Base-by-base conservation (phyloP, 176 grass and related monocot species). In the Zizania latifolia region DNA sequence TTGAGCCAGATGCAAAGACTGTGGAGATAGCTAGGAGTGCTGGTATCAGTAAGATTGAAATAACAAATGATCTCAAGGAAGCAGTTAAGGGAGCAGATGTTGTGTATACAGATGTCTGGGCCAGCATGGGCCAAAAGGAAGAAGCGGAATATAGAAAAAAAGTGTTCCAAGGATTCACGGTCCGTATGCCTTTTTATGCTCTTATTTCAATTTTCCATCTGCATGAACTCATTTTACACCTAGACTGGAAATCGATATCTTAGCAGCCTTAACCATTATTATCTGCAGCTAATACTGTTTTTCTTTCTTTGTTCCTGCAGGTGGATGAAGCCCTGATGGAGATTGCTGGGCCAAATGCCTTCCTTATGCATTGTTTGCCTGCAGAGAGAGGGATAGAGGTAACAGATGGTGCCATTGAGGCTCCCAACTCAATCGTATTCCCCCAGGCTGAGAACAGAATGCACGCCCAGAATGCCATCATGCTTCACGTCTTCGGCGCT, bases 41-140 rank as follows among this genome's bases (percentile, higher is more conserved):
- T 82, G 95, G 91, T 75, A n/a, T n/a, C n/a, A 99, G 95, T 79
- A 92, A 90, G 79, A 94, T 99, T 65, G 95, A 99, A 68, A 90
- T 99, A 82, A 84, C 86, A 54, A 79, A 99, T 83, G 95, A 99
- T 57, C 82, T 82, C 38, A 99, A 78, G 83, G 95, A 92, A 87
- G 95, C 95, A 82, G 89, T 99, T 27, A 92, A 83, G 78, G 95
- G 89, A 71, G 95, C 95, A 75, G 89, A 99, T 88, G 91, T 92
- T 68, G 87, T 99, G 34, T 99, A 99, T 85, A 87, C 95, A 84
- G 95, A 94, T 82, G 91, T 99, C 80, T 99, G 95, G 95, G 95
- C 95, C 55, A 99, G 95, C 76, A 99, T 99, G 95, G 95, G 95
- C 40, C 95, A 99, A 75, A 99, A 99, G 76, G 84, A 99, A 54